Evolutionary conservation across 805 yeast genomes (phyloP), one percentile per base, ranked within the genome.

Genomic region (Alloascoidea africana): DNA sequence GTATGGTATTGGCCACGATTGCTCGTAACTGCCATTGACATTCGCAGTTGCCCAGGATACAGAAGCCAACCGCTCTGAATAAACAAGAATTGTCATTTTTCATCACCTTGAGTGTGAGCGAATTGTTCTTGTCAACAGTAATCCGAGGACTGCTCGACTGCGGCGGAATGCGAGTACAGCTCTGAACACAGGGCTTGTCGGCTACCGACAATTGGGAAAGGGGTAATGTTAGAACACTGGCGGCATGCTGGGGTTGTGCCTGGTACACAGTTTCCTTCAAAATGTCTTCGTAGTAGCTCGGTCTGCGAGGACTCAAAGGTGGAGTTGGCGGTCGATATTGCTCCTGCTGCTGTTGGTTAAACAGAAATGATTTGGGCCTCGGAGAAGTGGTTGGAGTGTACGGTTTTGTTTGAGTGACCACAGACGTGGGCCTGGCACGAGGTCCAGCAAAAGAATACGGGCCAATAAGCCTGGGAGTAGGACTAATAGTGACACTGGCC

Each of bases 51-150:
- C 62, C 56, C 44, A 65, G 58, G 2, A 66, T 50, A 8, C 73
- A 68, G 46, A 70, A 73, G 2, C 75, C 62, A 2, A 81, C 61
- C 0, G 87, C 65, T 46, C 79, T 72, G 57, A 81, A 81, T 38
- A 81, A 55, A 50, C 93, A 81, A 5, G 89, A 76, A 50, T 81
- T 81, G 53, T 81, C 89, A 50, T 81, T 86, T 0, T 82, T 77
- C 40, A 79, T 70, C 36, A 68, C 66, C 18, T 82, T 65, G 4
- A 77, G 58, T 5, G 66, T 62, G 14, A 75, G 47, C 37, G 56
- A 57, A 4, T 59, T 54, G 14, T 56, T 8, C 40, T 32, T 40
- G 37, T 32, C 46, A 48, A 33, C 48, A 41, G 8, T 17, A 32
- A 14, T 45, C 49, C 8, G 8, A 8, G 30, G 35, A 33, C 27